phyloP scores from a whole-genome alignment of 345 rosid genomes.

The Rhodamnia argentea region DNA sequence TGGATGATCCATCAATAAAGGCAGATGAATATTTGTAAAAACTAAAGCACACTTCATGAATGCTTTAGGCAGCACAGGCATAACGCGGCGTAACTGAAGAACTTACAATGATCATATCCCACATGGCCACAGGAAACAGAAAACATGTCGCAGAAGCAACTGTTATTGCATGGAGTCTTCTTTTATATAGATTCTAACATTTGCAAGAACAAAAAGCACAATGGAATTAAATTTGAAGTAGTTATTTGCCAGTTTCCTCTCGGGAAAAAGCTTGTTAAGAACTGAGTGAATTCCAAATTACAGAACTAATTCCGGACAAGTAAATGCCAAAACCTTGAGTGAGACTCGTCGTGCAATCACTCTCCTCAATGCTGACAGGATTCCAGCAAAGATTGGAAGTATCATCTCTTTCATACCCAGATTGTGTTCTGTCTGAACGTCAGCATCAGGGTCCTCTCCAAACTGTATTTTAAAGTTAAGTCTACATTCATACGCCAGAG shows the following conservation, averaged over 20 bases:
- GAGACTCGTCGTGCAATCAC: constrained; percentile 94
- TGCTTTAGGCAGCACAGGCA: not conserved
- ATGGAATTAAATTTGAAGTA: not conserved
- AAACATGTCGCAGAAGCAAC: constrained; percentile 85
- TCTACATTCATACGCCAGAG: constrained; percentile 14
- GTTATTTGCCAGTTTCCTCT: not conserved
- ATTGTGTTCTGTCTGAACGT: constrained; percentile 36
- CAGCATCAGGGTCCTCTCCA: constrained; percentile 32
- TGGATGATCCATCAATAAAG: constrained; percentile 24
- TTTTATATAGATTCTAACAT: constrained; percentile 75
- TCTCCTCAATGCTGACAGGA: constrained; percentile 86
- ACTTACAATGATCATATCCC: constrained; percentile 91
- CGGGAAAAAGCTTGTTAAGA: not conserved
- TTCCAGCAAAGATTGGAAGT: constrained; percentile 84
- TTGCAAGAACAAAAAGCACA: not conserved
- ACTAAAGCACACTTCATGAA: not conserved
- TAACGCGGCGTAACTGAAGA: not conserved
- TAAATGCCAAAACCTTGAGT: constrained; percentile 51
- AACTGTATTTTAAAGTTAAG: constrained; percentile 66
- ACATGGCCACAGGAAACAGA: constrained; percentile 95
- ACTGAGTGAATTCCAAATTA: not conserved
- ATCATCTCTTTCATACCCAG: constrained; percentile 70
- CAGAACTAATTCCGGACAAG: not conserved
- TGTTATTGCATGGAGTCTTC: constrained; percentile 84
- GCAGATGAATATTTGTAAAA: constrained; percentile 2